phyloP scores from a whole-genome alignment of 2,329 filamentous ascomycete species.

The Mycosphaerelloides madeirae region DNA sequence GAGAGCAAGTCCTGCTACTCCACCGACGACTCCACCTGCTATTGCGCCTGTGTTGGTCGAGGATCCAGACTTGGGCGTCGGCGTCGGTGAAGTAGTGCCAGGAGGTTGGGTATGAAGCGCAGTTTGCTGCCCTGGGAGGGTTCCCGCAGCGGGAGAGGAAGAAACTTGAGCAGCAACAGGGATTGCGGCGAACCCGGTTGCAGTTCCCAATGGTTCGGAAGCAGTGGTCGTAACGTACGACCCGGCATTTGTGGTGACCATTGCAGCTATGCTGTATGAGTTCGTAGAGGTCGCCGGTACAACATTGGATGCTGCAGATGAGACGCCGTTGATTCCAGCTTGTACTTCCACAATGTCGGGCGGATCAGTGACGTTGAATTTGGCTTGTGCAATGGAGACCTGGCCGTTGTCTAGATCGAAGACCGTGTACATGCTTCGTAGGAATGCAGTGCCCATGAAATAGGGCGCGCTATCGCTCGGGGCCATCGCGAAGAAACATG shows the following conservation, averaged over 20 bases:
- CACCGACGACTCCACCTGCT: conserved; percentile 39
- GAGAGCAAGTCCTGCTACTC: conserved; percentile 31
- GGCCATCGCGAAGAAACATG: background rate
- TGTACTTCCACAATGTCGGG: conserved; percentile 5
- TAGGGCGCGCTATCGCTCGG: background rate
- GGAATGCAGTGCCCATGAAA: conserved; percentile 4
- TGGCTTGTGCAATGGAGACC: conserved; percentile 18
- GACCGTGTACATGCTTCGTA: conserved; percentile 20
- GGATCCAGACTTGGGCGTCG: conserved; percentile 5
- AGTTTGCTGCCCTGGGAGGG: too few relatives aligned
- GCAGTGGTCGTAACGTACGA: background rate
- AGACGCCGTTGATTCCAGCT: conserved; percentile 20
- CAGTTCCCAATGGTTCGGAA: background rate
- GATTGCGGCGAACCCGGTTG: background rate
- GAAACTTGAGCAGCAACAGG: background rate
- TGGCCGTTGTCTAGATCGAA: conserved; percentile 22
- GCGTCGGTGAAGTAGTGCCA: background rate
- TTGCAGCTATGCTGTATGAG: conserved; percentile 13
- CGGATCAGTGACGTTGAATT: conserved; percentile 1
- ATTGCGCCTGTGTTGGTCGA: conserved; percentile 33
- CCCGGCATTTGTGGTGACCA: background rate
- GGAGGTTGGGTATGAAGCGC: too few relatives aligned
- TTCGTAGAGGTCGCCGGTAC: conserved; percentile 5
- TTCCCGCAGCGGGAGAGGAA: background rate
- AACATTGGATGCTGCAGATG: conserved; percentile 11